A percentile compares a stretch with the other conserved stretches of the same genome.
Evolutionary conservation across 2,329 filamentous ascomycete genomes (phyloP).

Genomic region (Fusarium lateritium): DNA sequence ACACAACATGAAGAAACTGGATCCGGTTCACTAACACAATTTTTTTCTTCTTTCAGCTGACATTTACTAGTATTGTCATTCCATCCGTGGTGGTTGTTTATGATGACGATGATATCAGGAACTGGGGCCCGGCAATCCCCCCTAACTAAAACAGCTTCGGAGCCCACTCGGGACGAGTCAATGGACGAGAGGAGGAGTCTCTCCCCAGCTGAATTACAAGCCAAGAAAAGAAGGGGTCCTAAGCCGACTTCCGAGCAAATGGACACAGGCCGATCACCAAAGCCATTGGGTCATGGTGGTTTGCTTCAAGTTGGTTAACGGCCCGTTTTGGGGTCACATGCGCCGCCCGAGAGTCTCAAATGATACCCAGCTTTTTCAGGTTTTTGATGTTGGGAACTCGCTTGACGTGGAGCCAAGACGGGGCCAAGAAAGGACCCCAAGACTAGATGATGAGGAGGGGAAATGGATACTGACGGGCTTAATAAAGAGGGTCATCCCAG

Average conservation of each 20-base stretch:
- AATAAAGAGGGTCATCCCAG: constrained; percentile 18
- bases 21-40: background rate
- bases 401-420: constrained; percentile 33
- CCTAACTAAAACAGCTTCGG: constrained; percentile 19
- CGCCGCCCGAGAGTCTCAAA: background rate
- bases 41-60: constrained; percentile 13
- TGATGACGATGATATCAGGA: constrained; percentile 42
- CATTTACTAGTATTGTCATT: constrained; percentile 14
- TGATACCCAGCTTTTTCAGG: constrained; percentile 18
- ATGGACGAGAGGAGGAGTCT: background rate
- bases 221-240: constrained; percentile 14
- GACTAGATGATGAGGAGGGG: constrained; percentile 1
- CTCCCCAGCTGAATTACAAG: constrained; percentile 6
- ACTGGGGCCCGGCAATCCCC: constrained; percentile 12
- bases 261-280: constrained; percentile 14
- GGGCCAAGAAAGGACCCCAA: constrained; percentile 25
- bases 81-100: constrained; percentile 12
- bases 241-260: constrained; percentile 22
- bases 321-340: constrained; percentile 31
- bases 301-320: background rate
- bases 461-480: constrained; percentile 16
- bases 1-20: constrained; percentile 6
- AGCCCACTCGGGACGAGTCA: constrained; percentile 19
- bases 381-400: constrained; percentile 16
- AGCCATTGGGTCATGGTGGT: constrained; percentile 16